Evolutionary conservation across 1,284 basidiomycete genomes (phyloP), one percentile per base, ranked within the genome.

Genomic region (Ganoderma multipileum): DNA sequence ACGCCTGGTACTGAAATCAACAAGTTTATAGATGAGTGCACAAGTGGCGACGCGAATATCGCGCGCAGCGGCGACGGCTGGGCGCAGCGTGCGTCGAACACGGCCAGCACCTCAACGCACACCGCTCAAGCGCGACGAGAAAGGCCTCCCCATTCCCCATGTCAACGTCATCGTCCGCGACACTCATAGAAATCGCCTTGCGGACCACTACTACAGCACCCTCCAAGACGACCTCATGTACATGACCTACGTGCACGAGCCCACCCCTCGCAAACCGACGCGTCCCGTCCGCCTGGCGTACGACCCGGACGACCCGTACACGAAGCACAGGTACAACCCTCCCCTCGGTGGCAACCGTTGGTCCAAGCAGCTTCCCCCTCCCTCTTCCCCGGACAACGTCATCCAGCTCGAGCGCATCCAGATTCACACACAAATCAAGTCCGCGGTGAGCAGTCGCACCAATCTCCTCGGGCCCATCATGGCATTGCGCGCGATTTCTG

Each of bases 191-290:
- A 92, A 88, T 75, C 90, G 97, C 60, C 87, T 96, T 68, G 84
- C 87, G 69, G 91, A 96, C 72, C 95, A 98, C 84, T 99, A 98
- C 84, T 80, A 93, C 78, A 83, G 85, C 64, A 93, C 96, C 11
- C 86, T 99, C 68, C 88, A 91, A 28, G 91, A 95, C 76, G 89
- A 98, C 82, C 84, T 98, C 74, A 89, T 99, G 85, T 99, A 99
- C 87, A 94, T 99, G 89, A 94, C 94, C 62, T 98, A 98, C 84
- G 86, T 91, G 68, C 96, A 97, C 81, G 87, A 88, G 75, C 81
- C 84, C 61, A 83, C 79, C 6, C 78, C 85, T 0, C 86, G 85
- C 41, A 83, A 87, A 23, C 82, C 85, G 7, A 83, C 86, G 0
- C 87, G 90, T 60, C 78, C 86, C 52, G 87, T 90, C 63, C 87